Base-by-base conservation (phyloP, 192 early-diverging fungal genomes). In the Helicostylum pulchrum region DNA sequence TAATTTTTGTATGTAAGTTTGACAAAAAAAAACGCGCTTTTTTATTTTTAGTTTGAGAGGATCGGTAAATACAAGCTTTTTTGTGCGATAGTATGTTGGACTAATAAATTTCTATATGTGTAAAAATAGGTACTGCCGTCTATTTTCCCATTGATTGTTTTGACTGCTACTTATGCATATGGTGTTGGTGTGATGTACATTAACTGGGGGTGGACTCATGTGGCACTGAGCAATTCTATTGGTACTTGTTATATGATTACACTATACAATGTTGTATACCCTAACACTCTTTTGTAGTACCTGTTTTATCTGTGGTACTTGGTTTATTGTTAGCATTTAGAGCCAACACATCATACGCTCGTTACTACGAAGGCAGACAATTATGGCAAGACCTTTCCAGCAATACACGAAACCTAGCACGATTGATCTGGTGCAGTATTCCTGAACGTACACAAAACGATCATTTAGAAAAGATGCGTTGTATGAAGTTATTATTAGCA, bases 311-410 rank as follows among this genome's bases (percentile, higher is more conserved):
- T n/a, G 65, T 75, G 3, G 85, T 87, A 8, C 72, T 87, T n/a
- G 83, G 80, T 73, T 68, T 95, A 67, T 76, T 95, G 15, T 77
- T 95, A 30, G 90, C 87, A 45, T 95, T 95, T 73, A 84, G 93
- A 66, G 90, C 88, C 62, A 93, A 91, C 77, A 86, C 87, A 11
- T 87, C 88, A 14, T 85, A 88, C 65, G 84, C 79, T 14, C 70
- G 89, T 17, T 92, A 85, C 75, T 91, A 83, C 79, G 93, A 93
- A 74, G 93, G 90, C 17, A 81, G 93, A 52, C 81, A 85, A 51
- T 66, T 85, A 15, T 95, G 90, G 88, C 77, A 74, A 19, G 73
- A 70, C 7, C 65, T 91, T 52, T 74, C 76, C 30, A 87, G 78
- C 47, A 83, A 83, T 31, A 77, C 85, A 19, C 85, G 92, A 4